Evolutionary conservation across 352 stramenopile species (phyloP), one percentile per base, ranked within the genome.

Genomic region (Phytophthora pini): DNA sequence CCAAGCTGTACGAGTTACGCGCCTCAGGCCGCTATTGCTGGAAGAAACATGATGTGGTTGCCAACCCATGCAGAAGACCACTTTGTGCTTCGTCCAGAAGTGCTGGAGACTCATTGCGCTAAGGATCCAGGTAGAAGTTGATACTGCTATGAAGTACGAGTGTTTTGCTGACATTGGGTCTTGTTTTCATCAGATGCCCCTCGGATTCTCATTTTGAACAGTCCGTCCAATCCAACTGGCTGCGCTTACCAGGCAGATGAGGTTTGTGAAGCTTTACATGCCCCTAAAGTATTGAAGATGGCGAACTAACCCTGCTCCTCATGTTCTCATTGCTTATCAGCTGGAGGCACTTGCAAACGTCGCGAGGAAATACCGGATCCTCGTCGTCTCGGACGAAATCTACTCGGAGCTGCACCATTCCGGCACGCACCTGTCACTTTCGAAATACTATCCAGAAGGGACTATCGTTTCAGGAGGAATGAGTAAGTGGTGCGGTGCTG

Each of bases 341-440:
- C 63, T 94, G 53, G 61, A 86, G 11, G 84, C 74, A 29, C 73
- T 97, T 12, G 89, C 89, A 26, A 69, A 81, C 11, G 70, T 95
- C 5, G 88, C 86, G 27, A 79, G 87, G 44, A 94, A 93, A 70
- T 95, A 95, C 64, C 81, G 88, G 17, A 82, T 97, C 47, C 81
- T 95, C n/a, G 87, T 96, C 20, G 86, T 96, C 22, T 96, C 89
- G 39, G 89, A 96, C 54, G 89, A 96, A 68, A 92, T 96, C 48
- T 96, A 96, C 71, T 93, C 87, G 31, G 89, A 95, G 65, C 64
- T 95, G 34, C 86, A 92, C 49, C 83, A 94, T 65, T 77, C 71
- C 15, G 81, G 83, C 24, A 73, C 82, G 8, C 89, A 96, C 40
- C 43, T 91, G 11, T 95, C 87, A 5, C 91, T 96, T 47, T 94